Percentiles rank a stretch among this genome's conserved stretches.
These are phyloP conservation scores for Aspergillus persii DNA, from an alignment of 2,329 filamentous ascomycete species.

Conservation along the genomic window DNA sequence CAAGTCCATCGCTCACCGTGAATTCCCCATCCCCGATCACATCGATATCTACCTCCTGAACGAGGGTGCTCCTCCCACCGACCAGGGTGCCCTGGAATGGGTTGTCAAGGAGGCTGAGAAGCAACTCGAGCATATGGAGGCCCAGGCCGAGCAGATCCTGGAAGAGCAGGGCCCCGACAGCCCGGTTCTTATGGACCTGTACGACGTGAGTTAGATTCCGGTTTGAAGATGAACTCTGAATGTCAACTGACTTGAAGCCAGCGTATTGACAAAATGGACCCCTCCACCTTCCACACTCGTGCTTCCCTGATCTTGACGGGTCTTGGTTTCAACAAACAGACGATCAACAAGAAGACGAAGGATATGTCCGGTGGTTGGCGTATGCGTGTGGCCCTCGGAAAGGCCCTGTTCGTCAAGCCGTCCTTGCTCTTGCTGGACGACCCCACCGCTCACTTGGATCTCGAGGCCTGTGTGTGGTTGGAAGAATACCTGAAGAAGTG, in stretches of 20 bases:
- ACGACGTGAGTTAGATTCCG: constrained; percentile 71
- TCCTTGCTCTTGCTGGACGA: constrained; percentile 94
- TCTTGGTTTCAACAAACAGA: constrained; percentile 98
- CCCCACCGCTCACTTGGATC: constrained; percentile 97
- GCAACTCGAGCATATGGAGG: constrained; percentile 87
- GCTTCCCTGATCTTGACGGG: constrained; percentile 95
- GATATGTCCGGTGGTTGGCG: constrained; percentile 99
- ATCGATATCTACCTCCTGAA: constrained; percentile 98
- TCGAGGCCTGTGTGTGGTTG: constrained; percentile 98
- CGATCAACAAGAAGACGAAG: constrained; percentile 99
- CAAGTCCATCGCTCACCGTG: constrained; percentile 88
- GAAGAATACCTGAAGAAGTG: constrained; percentile 99
- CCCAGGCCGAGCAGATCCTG: constrained; percentile 81
- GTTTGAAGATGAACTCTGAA: background rate
- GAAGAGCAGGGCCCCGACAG: constrained; percentile 91
- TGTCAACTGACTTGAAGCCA: constrained; percentile 41
- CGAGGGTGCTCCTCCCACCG: constrained; percentile 86
- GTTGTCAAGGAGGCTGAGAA: constrained; percentile 91
- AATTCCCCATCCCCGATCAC: constrained; percentile 93
- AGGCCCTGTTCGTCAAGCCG: constrained; percentile 98
- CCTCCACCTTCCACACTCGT: constrained; percentile 91
- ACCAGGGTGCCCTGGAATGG: constrained; percentile 93
- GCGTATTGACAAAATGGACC: constrained; percentile 99
- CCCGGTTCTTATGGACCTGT: constrained; percentile 86
- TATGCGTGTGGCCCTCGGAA: constrained; percentile 97